Evolutionary conservation across 2,329 filamentous ascomycete species (phyloP), one percentile per base, ranked within the genome.

Genomic region (Colletotrichum liriopes): DNA sequence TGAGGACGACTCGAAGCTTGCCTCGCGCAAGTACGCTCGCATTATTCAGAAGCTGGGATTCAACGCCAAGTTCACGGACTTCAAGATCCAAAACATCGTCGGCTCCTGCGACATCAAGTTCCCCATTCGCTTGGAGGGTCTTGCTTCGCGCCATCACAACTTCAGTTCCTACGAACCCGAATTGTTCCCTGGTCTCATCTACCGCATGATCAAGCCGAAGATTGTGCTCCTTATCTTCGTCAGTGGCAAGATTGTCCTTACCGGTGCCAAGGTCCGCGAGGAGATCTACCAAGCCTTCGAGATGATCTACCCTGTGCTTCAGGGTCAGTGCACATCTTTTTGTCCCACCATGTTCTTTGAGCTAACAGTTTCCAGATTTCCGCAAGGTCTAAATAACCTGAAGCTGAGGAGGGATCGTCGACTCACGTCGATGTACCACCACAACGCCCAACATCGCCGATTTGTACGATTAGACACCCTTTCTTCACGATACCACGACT

Each of bases 131-230:
- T 89, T 99, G 71, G 96, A 98, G 83, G 96, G 96, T 85, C 87
- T 99, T 81, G 96, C 96, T 20, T 96, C 93, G 77, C 94, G 95
- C 85, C 96, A 99, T 89, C 96, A 98, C 89, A 98, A 98, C 86
- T 99, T 98, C 91, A 97, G 94, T 85, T 98, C 95, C 70, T 99
- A 99, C 84, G 96, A 99, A 84, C 96, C 96, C 77, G 96, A 99
- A 82, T 84, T 99, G 82, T 99, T 98, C 90, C 96, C 96, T 80
- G 96, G 96, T 91, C 92, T 99, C 64, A 99, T 99, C 86, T 99
- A 99, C 86, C 95, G 96, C 83, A 99, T 99, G 96, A 98, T 98
- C 89, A 98, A 98, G 89, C 96, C 96, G 26, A 98, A 98, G 91
- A 98, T 98, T 77, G 96, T 98, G 65, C 91, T 98, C 35, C 87